Evolutionary conservation across 192 early-diverging fungal genomes (phyloP), one percentile per base, ranked within the genome.

Genomic region (Phlyctochytrium arcticum): DNA sequence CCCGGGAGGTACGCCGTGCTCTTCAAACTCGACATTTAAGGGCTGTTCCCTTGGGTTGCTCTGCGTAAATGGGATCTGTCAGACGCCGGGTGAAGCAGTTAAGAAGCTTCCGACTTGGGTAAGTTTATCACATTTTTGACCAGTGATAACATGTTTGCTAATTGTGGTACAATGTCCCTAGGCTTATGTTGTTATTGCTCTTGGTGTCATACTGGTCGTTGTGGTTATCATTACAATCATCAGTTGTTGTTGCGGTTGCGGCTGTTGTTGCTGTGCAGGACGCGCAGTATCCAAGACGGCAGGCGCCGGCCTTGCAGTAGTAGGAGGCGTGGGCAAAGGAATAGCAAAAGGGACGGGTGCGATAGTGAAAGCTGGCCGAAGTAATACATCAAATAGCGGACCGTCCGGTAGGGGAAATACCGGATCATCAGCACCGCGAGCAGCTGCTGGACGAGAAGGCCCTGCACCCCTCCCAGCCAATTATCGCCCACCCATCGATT

Each of bases 401-500:
- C 27, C 2, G 1, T 53, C 27, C 26, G 50, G 50, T 15, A 12
- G 27, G 10, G n/a, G 17, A 9, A 19, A 53, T 29, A 15, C 50
- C 15, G 50, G 15, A 23, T 15, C 19, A 2, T 12, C 10, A 1
- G 50, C 27, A 29, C 15, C 0, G 1, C 15, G 26, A 12, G 50
- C 15, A 29, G 27, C 27, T 53, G 27, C 50, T 12, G 50, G 21
- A 1, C 12, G 24, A 17, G 34, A 58, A 12, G 57, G 57, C 34
- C 57, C 57, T 24, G 57, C 57, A 12, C 57, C 57, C 15, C 51
- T 58, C 19, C 57, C 57, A 1, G 39, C 17, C 23, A 47, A 57
- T 58, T 58, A 58, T 39, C 21, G 34, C 12, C 32, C 32, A 2
- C 57, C 57, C 1, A 2, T 58, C 19, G 57, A 58, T 15, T 58